Conservation (phyloP, 2,329 filamentous ascomycete genomes). For the Penicillium sumatraense region DNA sequence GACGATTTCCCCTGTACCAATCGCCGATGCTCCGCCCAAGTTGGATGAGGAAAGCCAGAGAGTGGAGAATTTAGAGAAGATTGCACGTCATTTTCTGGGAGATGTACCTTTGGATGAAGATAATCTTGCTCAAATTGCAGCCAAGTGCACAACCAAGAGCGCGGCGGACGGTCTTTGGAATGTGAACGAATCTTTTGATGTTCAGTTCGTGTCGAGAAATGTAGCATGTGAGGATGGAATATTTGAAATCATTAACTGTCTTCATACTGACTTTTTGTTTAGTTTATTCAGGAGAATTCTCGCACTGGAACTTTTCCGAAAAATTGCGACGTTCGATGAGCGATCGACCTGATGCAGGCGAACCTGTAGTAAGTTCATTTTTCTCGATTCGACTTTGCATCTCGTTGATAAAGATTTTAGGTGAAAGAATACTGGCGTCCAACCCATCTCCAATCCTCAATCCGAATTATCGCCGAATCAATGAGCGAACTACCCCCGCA, state of each 20-base stretch:
- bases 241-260: no score
- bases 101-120: constrained; percentile 18
- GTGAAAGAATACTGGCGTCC: constrained; percentile 47
- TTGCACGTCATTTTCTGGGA: constrained; percentile 20
- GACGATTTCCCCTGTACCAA: constrained; percentile 30
- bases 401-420: not conserved
- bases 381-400: no score
- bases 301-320: constrained; percentile 48
- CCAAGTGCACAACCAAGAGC: constrained; percentile 5
- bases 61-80: constrained; percentile 14
- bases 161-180: constrained; percentile 8
- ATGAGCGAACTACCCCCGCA: constrained; percentile 44
- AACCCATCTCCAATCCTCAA: constrained; percentile 43
- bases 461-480: constrained; percentile 36
- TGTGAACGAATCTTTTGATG: constrained; percentile 21
- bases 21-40: not conserved
- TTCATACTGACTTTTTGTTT: not conserved
- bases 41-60: not conserved
- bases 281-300: constrained; percentile 51
- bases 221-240: constrained; percentile 13
- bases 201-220: constrained; percentile 9
- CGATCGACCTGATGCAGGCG: constrained; percentile 35
- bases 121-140: constrained; percentile 12
- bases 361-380: constrained; percentile 33
- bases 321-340: constrained; percentile 45